Evolutionary conservation across 768 basidiomycete genomes (phyloP), one percentile per base, ranked within the genome.

Genomic region (Podaxis pistillaris): DNA sequence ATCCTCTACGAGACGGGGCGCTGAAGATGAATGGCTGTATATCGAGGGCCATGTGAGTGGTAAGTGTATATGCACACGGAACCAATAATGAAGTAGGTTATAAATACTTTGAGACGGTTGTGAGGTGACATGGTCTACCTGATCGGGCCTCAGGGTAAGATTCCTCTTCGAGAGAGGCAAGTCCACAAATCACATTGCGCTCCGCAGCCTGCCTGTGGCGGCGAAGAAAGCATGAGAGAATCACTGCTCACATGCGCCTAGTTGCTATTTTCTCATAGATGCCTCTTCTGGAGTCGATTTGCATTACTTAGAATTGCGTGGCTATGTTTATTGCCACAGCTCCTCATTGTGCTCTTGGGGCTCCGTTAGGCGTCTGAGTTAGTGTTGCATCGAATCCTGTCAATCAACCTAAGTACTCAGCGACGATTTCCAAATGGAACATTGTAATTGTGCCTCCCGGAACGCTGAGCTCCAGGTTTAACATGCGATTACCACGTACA

Each of bases 11-110:
- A 4, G 64, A 50, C 1, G 72, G 68, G 24, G 64, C 63, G n/a
- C 69, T 62, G 54, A 73, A 67, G 4, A 70, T 51, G 60, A 68
- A 68, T 49, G 44, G 54, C 19, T 50, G 44, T 13, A 46, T 50
- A 24, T 56, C 30, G 33, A 62, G 54, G 15, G 61, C 46, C 61
- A 62, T 62, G 47, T 30, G 40, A 26, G 24, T 24, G 49, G 40
- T 22, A 1, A 26, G 12, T 22, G 9, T 3, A 22, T 9, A 26
- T 15, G 49, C 40, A 17, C n/a, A 12, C 6, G 22, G 24, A 17
- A 15, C 41, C 41, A 44, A 8, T n/a, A 7, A 44, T 17, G n/a
- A 44, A 17, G 6, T 19, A 19, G 41, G 41, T 44, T 44, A 44
- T 44, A 44, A 44, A 44, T 44, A 44, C n/a, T 15, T 44, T 44